Evolutionary conservation across 139 green algal genomes (phyloP).

Genomic region (Pedinophyceae sp.): DNA sequence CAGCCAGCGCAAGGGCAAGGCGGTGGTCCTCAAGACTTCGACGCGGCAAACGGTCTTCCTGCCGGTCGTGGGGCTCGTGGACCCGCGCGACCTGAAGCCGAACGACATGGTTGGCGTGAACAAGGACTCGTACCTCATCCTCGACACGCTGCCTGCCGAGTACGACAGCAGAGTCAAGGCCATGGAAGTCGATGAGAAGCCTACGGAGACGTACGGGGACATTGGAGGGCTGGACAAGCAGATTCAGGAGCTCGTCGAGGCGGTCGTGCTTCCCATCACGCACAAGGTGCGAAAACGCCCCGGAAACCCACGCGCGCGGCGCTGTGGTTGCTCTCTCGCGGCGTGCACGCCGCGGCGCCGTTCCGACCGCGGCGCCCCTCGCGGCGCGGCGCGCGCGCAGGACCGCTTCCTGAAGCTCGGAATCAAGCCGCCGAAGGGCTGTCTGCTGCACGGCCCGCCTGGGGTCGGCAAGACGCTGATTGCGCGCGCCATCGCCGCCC

Average conservation of each 20-base stretch:
- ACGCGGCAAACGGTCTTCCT: constrained; percentile 97
- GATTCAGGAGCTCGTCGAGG: constrained; percentile 92
- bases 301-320: too few species aligned
- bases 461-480: constrained; percentile 84
- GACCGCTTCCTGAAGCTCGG: constrained; percentile 66
- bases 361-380: too few species aligned
- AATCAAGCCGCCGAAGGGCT: constrained; percentile 37
- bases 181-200: constrained; percentile 97
- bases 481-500: constrained; percentile 75
- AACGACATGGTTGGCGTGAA: constrained; percentile 95
- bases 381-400: constrained; percentile 31
- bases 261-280: constrained; percentile 95
- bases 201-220: constrained; percentile 96
- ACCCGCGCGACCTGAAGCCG: constrained; percentile 66
- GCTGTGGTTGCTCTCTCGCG: too few species aligned
- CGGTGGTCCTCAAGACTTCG: constrained; percentile 93
- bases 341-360: too few species aligned
- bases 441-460: not conserved
- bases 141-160: constrained; percentile 93
- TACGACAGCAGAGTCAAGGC: constrained; percentile 95
- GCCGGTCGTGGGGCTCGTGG: constrained; percentile 91
- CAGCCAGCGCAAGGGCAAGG: constrained; percentile 76
- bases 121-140: constrained; percentile 96
- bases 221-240: constrained; percentile 96
- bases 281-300: constrained; percentile 79